Base-by-base conservation (phyloP, 1,139 yeast genomes). In the Taphrina confusa region DNA sequence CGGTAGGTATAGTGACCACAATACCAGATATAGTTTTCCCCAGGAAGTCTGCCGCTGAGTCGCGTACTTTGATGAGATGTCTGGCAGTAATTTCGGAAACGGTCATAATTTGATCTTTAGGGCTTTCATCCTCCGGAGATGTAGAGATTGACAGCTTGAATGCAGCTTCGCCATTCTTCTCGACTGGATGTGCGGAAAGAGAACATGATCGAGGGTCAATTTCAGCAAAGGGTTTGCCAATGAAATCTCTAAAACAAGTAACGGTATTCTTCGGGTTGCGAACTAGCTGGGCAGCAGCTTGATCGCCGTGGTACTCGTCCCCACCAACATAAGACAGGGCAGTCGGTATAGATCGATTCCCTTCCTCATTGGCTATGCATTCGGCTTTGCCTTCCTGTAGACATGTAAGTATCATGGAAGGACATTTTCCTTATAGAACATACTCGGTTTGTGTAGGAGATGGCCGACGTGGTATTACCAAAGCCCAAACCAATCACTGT, bases 351-450 rank as follows among this genome's bases (percentile, higher is more conserved):
- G 94, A 82, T 78, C 98, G 90, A 76, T 94, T 98, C 74, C 99
- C 99, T 72, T 92, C 98, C 68, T 95, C 97, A 82, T 92, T 92
- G 68, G 98, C 98, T 74, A 92, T 92, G 66, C 92, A 96, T 71
- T 92, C 97, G 64, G 90, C 95, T 74, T 87, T 88, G 63, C 96
- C 95, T 69, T 91, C 97, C 71, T 79, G 76, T 61, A 31, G 11
- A 18, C 23, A 12, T 8, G 37, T 25, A 40, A 49, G 31, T 47
- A 16, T 16, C 6, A 9, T 14, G 23, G 2, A 27, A n/a, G n/a
- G 42, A 27, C 20, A n/a, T n/a, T n/a, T 4, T 9, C 9, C 25
- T 34, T 12, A 3, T 14, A 14, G 9, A 18, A 20, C 64, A 23
- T 30, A 64, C 67, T 34, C 85, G 82, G 33, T 64, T 63, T 67